Conservation (phyloP, 345 rosid genomes). For the Sonneratia caseolaris region DNA sequence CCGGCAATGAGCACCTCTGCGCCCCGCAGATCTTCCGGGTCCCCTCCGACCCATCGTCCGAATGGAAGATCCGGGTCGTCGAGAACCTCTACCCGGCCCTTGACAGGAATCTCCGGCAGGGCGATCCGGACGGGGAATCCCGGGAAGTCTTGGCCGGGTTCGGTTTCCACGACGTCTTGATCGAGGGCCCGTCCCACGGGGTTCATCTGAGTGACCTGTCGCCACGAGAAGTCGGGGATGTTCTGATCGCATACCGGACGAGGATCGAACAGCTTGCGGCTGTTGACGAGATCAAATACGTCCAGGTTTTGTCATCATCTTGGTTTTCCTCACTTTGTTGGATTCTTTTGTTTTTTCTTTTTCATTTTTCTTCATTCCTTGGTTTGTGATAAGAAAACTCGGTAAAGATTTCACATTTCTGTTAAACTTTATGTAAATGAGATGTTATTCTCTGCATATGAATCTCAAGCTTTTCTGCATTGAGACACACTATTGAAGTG, state of each 20-base stretch:
- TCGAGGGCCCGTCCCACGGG: constrained; percentile 69
- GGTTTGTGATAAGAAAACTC: not conserved
- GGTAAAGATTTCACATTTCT: not conserved
- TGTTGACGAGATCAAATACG: constrained; percentile 47
- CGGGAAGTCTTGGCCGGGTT: constrained; percentile 33
- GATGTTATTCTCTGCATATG: not conserved
- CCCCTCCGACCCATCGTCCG: constrained; percentile 27
- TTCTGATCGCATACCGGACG: constrained; percentile 53
- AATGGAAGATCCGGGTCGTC: constrained; percentile 74
- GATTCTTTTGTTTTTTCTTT: not conserved
- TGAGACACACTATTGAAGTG: too few species aligned
- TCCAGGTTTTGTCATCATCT: constrained; percentile 35
- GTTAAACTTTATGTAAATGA: not conserved
- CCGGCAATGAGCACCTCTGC: constrained; percentile 69
- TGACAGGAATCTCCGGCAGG: constrained; percentile 35
- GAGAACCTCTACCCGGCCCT: constrained; percentile 82
- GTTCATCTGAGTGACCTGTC: constrained; percentile 46
- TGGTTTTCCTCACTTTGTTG: not conserved
- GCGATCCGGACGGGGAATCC: constrained; percentile 11
- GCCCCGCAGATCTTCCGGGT: constrained; percentile 84
- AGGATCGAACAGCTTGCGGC: constrained; percentile 56
- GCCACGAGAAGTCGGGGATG: constrained; percentile 47
- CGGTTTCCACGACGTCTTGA: constrained; percentile 86
- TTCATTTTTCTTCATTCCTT: too few species aligned
- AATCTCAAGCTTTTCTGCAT: too few species aligned